Base-by-base conservation (phyloP, 2,329 filamentous ascomycete genomes). In the Thermothelomyces thermophilus region DNA sequence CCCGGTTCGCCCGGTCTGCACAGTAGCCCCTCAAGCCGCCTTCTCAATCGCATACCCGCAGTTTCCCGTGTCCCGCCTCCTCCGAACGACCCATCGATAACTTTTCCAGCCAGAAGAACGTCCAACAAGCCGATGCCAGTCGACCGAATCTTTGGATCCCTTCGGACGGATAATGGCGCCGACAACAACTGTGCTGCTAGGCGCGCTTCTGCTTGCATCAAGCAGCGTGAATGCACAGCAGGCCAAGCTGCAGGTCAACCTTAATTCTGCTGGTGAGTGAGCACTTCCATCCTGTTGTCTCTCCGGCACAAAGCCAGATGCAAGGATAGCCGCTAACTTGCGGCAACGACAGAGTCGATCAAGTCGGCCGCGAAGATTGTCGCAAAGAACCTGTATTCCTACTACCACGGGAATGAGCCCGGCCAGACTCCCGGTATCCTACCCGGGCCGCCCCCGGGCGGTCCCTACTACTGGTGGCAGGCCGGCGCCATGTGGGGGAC, bases 401-500 rank as follows among this genome's bases (percentile, higher is more conserved):
- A 74, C 56, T 75, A 75, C 56, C 58, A 67, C 22, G 73, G 73
- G 48, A 66, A 71, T 51, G 56, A 71, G 40, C 64, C 69, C 1
- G 73, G 73, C 20, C 60, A 66, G 48, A 70, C 65, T 1, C 67
- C 70, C 13, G 73, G 73, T 17, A 73, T 75, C 50, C 66, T 75
- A 2, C 72, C 72, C 2, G 73, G 73, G 7, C 73, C 73, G 30
- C 73, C 72, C 7, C 68, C 71, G 3, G 60, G 52, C 17, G 72
- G 71, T 20, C 66, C 68, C 40, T 80, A 79, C 60, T 84, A 83
- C 69, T 85, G 82, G 81, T 85, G 81, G 82, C 79, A 84, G 63
- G 77, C 74, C 10, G 75, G 78, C 55, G 75, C 77, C 17, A 70
- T 85, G 68, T 83, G 82, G 70, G 76, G 79, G 58, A 76, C 77